Base-by-base conservation (phyloP, 495 filamentous ascomycete species). In the Jackrogersella multiformis region DNA sequence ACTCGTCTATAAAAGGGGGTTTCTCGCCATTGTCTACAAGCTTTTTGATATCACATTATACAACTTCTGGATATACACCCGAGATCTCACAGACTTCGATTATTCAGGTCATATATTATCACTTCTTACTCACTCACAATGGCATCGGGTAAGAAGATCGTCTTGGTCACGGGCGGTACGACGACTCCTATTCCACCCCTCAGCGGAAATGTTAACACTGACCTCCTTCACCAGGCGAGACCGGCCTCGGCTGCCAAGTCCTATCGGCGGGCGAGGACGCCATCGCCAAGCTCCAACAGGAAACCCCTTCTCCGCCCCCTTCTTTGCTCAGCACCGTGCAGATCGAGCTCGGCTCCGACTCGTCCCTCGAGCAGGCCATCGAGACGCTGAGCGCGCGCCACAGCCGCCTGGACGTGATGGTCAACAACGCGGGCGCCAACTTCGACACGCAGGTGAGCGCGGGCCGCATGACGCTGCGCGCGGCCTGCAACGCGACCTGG, bases 341-440 rank as follows among this genome's bases (percentile, higher is more conserved):
- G 39, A 57, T 88, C 7, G 85, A 88, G 68, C 74, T 88, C 12
- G 77, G 76, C 42, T 77, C 79, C 1, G 84, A 87, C 63, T 75
- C 77, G n/a, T 86, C 83, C 12, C 85, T 88, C 51, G 52, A 79
- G 20, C 54, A 56, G 5, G 81, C 79, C 0, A 77, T 76, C 30
- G 56, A 74, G 2, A 53, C 73, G 0, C 70, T 87, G 10, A 10
- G 54, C 1, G 12, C 61, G 13, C 73, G 74, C 13, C 75, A 79
- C 55, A 83, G 82, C 21, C 76, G 71, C 23, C 63, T 88, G 0
- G 86, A 88, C 66, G 77, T 77, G 0, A 73, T 88, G 5, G 64
- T 86, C 65, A 85, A 88, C 74, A 88, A 86, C 61, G 81, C 79
- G 18, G 82, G 80, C 32, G 79, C 70, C 13, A 64, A 69, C 23